A percentile compares a stretch with the other conserved stretches of the same genome.
phyloP scores from a whole-genome alignment of 2,329 filamentous ascomycete genomes.

The Pseudopyricularia cyperi region DNA sequence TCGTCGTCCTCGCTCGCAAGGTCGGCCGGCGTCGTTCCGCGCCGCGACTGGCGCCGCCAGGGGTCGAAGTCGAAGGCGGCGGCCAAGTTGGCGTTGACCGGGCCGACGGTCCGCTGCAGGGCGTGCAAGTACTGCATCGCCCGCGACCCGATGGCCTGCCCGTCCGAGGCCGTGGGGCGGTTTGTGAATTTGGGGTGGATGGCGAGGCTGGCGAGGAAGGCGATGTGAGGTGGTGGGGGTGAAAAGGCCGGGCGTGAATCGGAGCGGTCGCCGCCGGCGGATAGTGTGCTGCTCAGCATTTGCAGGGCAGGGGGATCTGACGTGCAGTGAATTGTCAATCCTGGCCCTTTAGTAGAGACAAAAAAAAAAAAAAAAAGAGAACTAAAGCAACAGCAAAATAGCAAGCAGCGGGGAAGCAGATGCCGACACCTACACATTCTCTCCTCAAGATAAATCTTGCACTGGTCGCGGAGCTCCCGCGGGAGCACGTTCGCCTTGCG shows the following conservation, averaged over 20 bases:
- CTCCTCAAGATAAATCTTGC: slow-evolving; percentile 64
- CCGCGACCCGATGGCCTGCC: slow-evolving; percentile 48
- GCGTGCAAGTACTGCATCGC: slow-evolving; percentile 60
- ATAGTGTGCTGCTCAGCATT: slow-evolving; percentile 52
- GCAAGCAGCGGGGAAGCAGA: not conserved
- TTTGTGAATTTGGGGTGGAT: slow-evolving; percentile 73
- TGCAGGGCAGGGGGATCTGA: slow-evolving; percentile 44
- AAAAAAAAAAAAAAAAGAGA: too few relatives aligned
- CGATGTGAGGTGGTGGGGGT: slow-evolving; percentile 60
- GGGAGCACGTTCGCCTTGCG: slow-evolving; percentile 43
- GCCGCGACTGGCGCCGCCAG: not conserved
- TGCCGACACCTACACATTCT: slow-evolving; percentile 29
- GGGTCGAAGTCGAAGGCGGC: slow-evolving; percentile 57
- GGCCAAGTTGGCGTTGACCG: slow-evolving; percentile 55
- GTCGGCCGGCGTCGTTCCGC: not conserved
- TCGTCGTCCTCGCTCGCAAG: slow-evolving; percentile 23
- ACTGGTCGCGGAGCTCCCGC: slow-evolving; percentile 51
- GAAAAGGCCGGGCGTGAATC: slow-evolving; percentile 37
- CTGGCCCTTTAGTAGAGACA: not conserved
- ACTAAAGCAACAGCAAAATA: too few relatives aligned
- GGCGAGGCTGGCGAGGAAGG: slow-evolving; percentile 67
- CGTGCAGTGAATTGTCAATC: not conserved
- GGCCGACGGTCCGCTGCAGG: slow-evolving; percentile 51
- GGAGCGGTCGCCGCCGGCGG: slow-evolving; percentile 26
- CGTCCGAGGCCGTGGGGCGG: slow-evolving; percentile 48